These are phyloP conservation scores for Lyophyllum semitale DNA, from an alignment of 768 basidiomycete species.

Conservation along the genomic window DNA sequence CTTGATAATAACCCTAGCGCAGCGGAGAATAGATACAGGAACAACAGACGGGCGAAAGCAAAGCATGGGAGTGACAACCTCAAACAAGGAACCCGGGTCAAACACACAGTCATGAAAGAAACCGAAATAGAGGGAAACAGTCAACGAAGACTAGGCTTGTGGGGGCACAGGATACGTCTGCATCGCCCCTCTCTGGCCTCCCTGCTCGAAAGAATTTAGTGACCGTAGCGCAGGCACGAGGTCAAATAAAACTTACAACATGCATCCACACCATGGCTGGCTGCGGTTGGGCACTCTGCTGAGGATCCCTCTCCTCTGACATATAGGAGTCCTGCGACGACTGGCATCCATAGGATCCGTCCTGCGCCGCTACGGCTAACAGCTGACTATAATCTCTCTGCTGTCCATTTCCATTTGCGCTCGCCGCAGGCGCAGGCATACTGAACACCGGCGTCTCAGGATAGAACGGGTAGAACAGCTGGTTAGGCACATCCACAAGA, in stretches of 20 bases:
- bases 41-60: not conserved
- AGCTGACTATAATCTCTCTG: slow-evolving; percentile 52
- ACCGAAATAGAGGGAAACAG: not conserved
- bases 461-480: slow-evolving; percentile 79
- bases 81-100: too few relatives aligned
- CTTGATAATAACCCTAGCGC: slow-evolving; percentile 8
- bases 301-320: slow-evolving; percentile 63
- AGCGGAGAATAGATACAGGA: not conserved
- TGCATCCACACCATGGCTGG: slow-evolving; percentile 41
- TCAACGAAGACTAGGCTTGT: slow-evolving; percentile 6
- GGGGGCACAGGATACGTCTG: slow-evolving; percentile 15
- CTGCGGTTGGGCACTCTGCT: slow-evolving; percentile 24
- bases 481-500: slow-evolving; percentile 68
- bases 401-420: slow-evolving; percentile 11
- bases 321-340: slow-evolving; percentile 64
- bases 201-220: slow-evolving; percentile 5
- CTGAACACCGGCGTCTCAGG: slow-evolving; percentile 46
- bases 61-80: too few relatives aligned
- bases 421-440: slow-evolving; percentile 8
- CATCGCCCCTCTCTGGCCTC: slow-evolving; percentile 13
- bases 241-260: slow-evolving; percentile 36
- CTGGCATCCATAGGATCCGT: slow-evolving; percentile 55
- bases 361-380: slow-evolving; percentile 59
- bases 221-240: not conserved
- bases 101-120: too few relatives aligned